Evolutionary conservation across 2,329 filamentous ascomycete species (phyloP).

Genomic region (Fusarium veterinarium): DNA sequence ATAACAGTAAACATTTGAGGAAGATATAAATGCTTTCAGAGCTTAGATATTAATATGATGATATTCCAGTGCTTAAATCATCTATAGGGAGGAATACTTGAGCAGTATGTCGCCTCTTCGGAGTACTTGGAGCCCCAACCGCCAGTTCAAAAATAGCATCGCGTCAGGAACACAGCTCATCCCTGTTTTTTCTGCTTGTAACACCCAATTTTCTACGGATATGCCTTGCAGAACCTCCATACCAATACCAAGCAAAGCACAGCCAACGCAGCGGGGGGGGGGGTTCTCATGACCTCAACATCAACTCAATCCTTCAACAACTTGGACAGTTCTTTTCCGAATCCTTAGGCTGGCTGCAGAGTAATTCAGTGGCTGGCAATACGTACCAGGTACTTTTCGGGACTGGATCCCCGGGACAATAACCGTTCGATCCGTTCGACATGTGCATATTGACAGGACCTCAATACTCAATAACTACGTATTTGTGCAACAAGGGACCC

Average conservation of each 20-base stretch:
- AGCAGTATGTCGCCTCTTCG: not conserved
- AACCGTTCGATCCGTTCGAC: slow-evolving; percentile 3
- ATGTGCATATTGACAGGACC: slow-evolving; percentile 1
- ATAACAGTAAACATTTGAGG: not conserved
- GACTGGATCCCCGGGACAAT: not conserved
- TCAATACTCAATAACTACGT: not conserved
- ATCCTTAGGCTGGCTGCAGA: not conserved
- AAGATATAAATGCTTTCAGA: not conserved
- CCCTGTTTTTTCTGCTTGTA: slow-evolving; percentile 7
- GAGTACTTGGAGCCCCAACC: not conserved
- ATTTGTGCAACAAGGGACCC: slow-evolving; percentile 16
- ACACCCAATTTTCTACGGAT: slow-evolving; percentile 24
- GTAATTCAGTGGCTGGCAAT: not conserved
- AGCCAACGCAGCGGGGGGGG: slow-evolving; percentile 16
- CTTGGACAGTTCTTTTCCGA: not conserved
- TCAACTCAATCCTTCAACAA: not conserved
- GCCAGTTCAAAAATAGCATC: slow-evolving; percentile 35
- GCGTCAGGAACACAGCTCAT: slow-evolving; percentile 16
- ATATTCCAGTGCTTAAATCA: not conserved
- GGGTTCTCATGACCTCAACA: slow-evolving; percentile 1
- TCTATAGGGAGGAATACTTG: not conserved
- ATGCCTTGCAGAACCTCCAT: slow-evolving; percentile 5
- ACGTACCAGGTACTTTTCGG: not conserved
- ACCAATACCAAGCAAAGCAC: slow-evolving; percentile 8
- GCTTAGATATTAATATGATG: not conserved